Base-by-base conservation (phyloP, 2,329 filamentous ascomycete genomes). In the Hortaea werneckii region DNA sequence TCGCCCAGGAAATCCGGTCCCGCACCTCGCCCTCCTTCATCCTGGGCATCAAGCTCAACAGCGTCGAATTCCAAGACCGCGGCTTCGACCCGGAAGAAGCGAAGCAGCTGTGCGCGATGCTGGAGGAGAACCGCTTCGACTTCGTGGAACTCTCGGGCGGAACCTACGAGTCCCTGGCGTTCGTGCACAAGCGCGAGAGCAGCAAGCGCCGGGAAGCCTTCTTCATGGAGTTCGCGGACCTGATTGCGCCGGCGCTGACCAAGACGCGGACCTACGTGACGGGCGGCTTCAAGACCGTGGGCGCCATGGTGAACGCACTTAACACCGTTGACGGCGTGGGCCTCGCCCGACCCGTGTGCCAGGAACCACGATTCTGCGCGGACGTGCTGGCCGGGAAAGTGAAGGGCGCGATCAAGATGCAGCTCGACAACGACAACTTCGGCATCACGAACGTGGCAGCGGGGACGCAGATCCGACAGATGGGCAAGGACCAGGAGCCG, bases 71-170 rank as follows among this genome's bases (percentile, higher is more conserved):
- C 61, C 72, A 76, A 52, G 68, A 69, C 11, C 67, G 70, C 27
- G 75, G 74, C 0, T 72, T 77, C 60, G 63, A 66, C 40, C 64
- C 73, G 1, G 69, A 74, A 6, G 77, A 79, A 49, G 72, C 73
- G 1, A 66, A 63, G 29, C 56, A 68, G 29, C 62, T 79, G 30
- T 74, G 71, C 59, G 59, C 65, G 38, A 58, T 69, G 20, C 63
- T 78, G 1, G 74, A 79, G 56, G 57, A 65, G 41, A 69, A 72
- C 48, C 61, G 59, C 6, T 76, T 78, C 43, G 70, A 78, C 58
- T 76, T 78, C 52, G 75, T 80, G 9, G 78, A 81, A 62, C 66
- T 82, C 0, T 74, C 68, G 0, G 78, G 79, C 9, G 79, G 79
- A 6, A 82, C 77, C 0, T 80, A 79, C 54, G 72, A 82, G 60